phyloP scores from a whole-genome alignment of 352 stramenopile genomes.

The Phytophthora fragariae region DNA sequence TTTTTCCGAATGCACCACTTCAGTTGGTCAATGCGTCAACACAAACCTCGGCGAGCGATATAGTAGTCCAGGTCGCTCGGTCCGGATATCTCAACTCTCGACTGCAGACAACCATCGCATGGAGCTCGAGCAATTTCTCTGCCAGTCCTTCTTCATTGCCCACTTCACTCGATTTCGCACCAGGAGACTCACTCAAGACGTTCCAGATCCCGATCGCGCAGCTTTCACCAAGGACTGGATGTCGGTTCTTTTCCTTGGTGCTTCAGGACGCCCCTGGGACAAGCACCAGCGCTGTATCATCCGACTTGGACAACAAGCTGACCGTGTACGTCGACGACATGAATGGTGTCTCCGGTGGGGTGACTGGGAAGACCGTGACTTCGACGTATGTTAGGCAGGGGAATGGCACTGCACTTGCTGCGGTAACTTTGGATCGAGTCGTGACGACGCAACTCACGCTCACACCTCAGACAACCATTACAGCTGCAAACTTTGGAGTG shows the following conservation, averaged over 20 bases:
- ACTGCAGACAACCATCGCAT: conserved; percentile 34
- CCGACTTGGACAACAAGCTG: conserved; percentile 41
- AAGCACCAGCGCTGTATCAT: conserved; percentile 31
- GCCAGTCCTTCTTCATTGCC: conserved; percentile 21
- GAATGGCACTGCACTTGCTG: conserved; percentile 20
- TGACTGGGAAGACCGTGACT: conserved; percentile 3
- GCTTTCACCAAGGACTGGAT: conserved; percentile 42
- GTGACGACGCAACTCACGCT: conserved; percentile 45
- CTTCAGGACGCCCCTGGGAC: conserved; percentile 36
- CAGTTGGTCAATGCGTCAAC: conserved; percentile 29
- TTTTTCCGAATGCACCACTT: conserved; percentile 46
- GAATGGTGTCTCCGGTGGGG: conserved; percentile 40
- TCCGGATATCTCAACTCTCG: conserved; percentile 30
- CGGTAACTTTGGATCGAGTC: conserved; percentile 46
- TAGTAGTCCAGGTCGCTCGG: conserved; percentile 46
- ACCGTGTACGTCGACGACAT: conserved; percentile 63
- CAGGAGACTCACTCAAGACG: conserved; percentile 30
- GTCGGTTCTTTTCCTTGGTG: conserved; percentile 45
- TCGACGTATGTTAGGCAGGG: conserved; percentile 40
- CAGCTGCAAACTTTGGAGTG: conserved; percentile 12
- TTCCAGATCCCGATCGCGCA: conserved; percentile 36
- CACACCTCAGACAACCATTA: conserved; percentile 18
- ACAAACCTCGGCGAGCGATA: conserved; percentile 13
- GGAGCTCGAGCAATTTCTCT: conserved; percentile 47
- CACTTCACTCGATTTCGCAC: conserved; percentile 28